Conservation (phyloP, 2,329 filamentous ascomycete species). For the Phyllosticta citribraziliensis region DNA sequence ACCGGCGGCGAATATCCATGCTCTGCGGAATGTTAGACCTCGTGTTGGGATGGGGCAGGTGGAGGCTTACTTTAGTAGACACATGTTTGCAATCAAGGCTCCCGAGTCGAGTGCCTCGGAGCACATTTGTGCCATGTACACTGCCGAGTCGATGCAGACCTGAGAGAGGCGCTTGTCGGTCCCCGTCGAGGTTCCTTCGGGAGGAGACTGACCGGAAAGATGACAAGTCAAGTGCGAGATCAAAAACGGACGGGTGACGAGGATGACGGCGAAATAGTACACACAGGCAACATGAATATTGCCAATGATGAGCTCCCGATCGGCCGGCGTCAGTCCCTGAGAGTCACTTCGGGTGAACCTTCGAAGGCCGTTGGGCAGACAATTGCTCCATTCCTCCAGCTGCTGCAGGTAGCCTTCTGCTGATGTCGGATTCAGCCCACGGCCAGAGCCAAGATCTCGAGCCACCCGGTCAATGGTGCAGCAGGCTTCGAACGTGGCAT, state of each 20-base stretch:
- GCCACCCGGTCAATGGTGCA: neutral
- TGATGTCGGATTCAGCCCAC: constrained; percentile 2
- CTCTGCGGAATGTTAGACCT: constrained; percentile 23
- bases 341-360: constrained; percentile 13
- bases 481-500: neutral
- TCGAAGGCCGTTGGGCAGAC: constrained; percentile 30
- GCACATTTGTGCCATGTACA: constrained; percentile 47
- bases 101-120: constrained; percentile 37
- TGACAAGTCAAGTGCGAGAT: constrained; percentile 38
- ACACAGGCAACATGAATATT: constrained; percentile 47
- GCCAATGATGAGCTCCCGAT: constrained; percentile 33
- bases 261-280: constrained; percentile 50
- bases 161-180: constrained; percentile 30
- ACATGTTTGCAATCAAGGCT: constrained; percentile 46
- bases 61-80: constrained; percentile 45
- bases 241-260: constrained; percentile 47
- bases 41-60: neutral
- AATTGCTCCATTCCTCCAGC: constrained; percentile 36
- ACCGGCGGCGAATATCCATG: constrained; percentile 47
- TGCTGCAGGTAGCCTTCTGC: constrained; percentile 14
- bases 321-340: constrained; percentile 13
- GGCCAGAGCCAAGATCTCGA: neutral
- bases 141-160: constrained; percentile 46
- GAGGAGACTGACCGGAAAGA: constrained; percentile 9
- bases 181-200: constrained; percentile 18